Evolutionary conservation across 768 basidiomycete species (phyloP), one percentile per base, ranked within the genome.

Genomic region (Pilatotrama ljubarskyi): DNA sequence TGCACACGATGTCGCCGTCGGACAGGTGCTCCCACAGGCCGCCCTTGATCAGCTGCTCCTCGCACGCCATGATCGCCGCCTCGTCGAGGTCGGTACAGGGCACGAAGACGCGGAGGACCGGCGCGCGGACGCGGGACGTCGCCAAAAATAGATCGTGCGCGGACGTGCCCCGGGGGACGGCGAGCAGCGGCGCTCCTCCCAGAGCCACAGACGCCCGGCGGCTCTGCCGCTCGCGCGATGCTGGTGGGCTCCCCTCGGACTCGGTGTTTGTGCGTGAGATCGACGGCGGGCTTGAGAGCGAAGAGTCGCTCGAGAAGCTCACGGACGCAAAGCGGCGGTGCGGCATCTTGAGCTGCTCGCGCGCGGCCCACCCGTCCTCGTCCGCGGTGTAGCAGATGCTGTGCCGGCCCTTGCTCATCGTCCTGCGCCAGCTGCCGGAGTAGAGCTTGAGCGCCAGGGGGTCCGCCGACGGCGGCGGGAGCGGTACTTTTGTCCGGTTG

Each of bases 11-110:
- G 65, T 93, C 91, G 0, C 91, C 91, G 0, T 80, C 80, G 1
- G 87, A 90, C n/a, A 93, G 66, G 66, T 90, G 82, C 6, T 78
- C 73, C 90, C 90, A 92, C 5, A 93, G 78, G 0, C 84, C 88
- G 1, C 82, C 79, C 0, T 80, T 77, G n/a, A 82, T 74, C 5
- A 93, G 78, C 68, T 91, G 88, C 32, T 83, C 79, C 67, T 90
- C 86, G 69, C 90, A 92, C 11, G 76, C 75, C 10, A 78, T 68
- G 43, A 90, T 74, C 46, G 78, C 78, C 20, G 66, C 69, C 18
- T 75, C 76, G 38, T 82, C 77, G 41, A 90, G 76, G 3, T 73
- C 74, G 1, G 82, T 75, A 64, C 87, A 91, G 1, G 91, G 91
- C 24, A 89, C 84, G 63, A 88, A 93, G 48, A 89, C 83, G 25